These are phyloP conservation scores for Piper longum DNA, from an alignment of 164 flowering plant genomes.

Conservation along the genomic window DNA sequence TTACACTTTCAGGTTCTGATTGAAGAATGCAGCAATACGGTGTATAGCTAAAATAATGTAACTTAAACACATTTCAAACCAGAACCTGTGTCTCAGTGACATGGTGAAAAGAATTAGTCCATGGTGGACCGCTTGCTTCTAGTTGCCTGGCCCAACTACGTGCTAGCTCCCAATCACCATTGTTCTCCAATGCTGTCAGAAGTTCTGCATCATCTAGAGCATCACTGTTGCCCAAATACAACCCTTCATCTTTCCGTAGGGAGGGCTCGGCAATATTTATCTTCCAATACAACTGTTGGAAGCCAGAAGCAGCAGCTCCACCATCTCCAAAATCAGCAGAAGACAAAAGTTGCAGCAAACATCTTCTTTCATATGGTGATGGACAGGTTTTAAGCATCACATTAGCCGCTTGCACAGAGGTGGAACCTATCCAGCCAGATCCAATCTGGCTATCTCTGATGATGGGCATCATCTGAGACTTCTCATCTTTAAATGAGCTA, in stretches of 20 bases:
- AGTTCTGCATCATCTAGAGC: conserved; percentile 79
- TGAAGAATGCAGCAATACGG: too few species aligned
- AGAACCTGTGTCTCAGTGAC: conserved; percentile 94
- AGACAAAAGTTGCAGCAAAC: conserved; percentile 83
- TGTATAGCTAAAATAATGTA: too few species aligned
- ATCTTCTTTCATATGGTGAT: conserved; percentile 89
- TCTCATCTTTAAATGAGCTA: conserved; percentile 73
- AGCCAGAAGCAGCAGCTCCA: conserved; percentile 59
- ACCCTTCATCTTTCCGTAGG: conserved; percentile 47
- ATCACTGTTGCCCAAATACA: conserved; percentile 57
- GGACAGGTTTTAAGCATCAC: conserved; percentile 78
- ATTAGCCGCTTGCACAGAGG: conserved; percentile 83
- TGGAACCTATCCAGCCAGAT: conserved; percentile 64
- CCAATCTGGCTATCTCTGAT: conserved; percentile 46
- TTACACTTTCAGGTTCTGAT: too few species aligned
- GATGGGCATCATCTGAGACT: conserved; percentile 20
- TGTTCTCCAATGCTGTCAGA: conserved; percentile 54
- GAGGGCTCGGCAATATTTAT: conserved; percentile 84
- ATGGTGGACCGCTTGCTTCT: conserved; percentile 71
- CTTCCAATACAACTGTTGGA: conserved; percentile 70
- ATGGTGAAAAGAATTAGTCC: conserved; percentile 78
- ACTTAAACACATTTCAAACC: neutral
- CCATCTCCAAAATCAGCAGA: conserved; percentile 96
- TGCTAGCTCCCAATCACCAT: conserved; percentile 93
- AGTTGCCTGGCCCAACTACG: conserved; percentile 93